A percentile compares a stretch with the other conserved stretches of the same genome.
Evolutionary conservation across 352 stramenopile species (phyloP).

Genomic region (Halophytophthora batemanensis): DNA sequence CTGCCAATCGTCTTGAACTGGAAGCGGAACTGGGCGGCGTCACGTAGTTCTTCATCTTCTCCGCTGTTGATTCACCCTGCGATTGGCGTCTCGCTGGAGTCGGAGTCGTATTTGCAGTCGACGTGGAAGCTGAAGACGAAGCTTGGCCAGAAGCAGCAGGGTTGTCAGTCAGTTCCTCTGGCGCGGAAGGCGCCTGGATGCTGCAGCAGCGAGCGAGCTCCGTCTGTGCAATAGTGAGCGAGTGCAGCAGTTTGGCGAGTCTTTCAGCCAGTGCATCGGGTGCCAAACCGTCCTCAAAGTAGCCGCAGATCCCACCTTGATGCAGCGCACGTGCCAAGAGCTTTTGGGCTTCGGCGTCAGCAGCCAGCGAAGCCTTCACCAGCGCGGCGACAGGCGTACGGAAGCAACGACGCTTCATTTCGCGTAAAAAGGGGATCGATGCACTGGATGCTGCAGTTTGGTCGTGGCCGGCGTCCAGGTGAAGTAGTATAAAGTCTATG

Average conservation of each 20-base stretch:
- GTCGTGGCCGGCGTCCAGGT: conserved; percentile 51
- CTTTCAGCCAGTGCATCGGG: conserved; percentile 37
- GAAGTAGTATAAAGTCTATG: conserved; percentile 57
- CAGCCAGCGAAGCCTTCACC: conserved; percentile 17
- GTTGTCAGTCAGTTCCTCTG: neutral
- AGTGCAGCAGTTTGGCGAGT: conserved; percentile 51
- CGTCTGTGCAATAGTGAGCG: conserved; percentile 45
- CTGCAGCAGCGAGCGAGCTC: conserved; percentile 48
- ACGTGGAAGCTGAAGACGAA: conserved; percentile 3
- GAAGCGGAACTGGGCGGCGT: conserved; percentile 16
- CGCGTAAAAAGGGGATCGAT: conserved; percentile 46
- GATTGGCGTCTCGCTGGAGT: conserved; percentile 10
- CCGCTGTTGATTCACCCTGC: conserved; percentile 7
- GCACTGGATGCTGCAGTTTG: conserved; percentile 47
- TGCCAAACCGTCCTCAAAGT: conserved; percentile 47
- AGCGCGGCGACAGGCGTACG: conserved; percentile 51
- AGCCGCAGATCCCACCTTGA: conserved; percentile 58
- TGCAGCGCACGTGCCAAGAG: conserved; percentile 45
- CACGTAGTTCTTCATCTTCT: neutral
- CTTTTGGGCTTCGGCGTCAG: conserved; percentile 35
- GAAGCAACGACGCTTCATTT: conserved; percentile 59
- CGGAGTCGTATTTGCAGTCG: neutral
- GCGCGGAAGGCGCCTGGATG: conserved; percentile 20
- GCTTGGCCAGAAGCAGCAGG: neutral
- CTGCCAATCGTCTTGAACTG: conserved; percentile 12